Evolutionary conservation across 1,284 basidiomycete genomes (phyloP).

Genomic region (Pseudozyma pruni): DNA sequence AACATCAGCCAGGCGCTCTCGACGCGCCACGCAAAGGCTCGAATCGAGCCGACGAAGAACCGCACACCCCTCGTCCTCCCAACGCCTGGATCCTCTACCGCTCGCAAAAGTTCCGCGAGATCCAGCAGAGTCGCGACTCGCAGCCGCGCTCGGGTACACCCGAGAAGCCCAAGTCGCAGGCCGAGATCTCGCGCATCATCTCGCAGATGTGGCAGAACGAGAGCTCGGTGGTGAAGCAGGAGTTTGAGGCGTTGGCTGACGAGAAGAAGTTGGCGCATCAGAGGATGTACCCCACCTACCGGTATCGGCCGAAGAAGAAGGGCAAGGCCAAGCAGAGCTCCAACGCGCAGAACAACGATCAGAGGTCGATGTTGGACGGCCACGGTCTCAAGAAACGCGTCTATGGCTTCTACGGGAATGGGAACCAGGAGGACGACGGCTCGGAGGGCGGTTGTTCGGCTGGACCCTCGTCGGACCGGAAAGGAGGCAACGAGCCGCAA

Average conservation of each 20-base stretch:
- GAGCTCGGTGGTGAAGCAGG: slow-evolving; percentile 70
- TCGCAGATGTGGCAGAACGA: slow-evolving; percentile 78
- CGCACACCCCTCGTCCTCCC: slow-evolving; percentile 77
- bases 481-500: slow-evolving; percentile 4
- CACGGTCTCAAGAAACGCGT: slow-evolving; percentile 4
- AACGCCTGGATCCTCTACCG: slow-evolving; percentile 95
- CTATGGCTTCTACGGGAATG: not conserved
- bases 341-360: not conserved
- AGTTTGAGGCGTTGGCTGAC: slow-evolving; percentile 80
- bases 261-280: slow-evolving; percentile 73
- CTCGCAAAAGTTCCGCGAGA: slow-evolving; percentile 73
- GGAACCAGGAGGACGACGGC: slow-evolving; percentile 12
- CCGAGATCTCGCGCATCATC: slow-evolving; percentile 78
- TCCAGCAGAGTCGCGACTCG: slow-evolving; percentile 69
- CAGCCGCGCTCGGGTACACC: slow-evolving; percentile 61
- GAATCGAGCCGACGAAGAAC: slow-evolving; percentile 18
- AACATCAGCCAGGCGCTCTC: slow-evolving; percentile 7
- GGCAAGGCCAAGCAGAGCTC: slow-evolving; percentile 20
- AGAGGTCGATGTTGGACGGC: not conserved
- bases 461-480: slow-evolving; percentile 12
- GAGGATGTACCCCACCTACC: slow-evolving; percentile 42
- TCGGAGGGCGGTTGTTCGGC: slow-evolving; percentile 7
- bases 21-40: slow-evolving; percentile 10
- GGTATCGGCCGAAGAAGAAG: slow-evolving; percentile 47
- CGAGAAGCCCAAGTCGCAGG: slow-evolving; percentile 73